Percentiles rank a stretch among this genome's conserved stretches.
phyloP scores from a whole-genome alignment of 2,329 filamentous ascomycete genomes.

The Xylaria arbuscula region DNA sequence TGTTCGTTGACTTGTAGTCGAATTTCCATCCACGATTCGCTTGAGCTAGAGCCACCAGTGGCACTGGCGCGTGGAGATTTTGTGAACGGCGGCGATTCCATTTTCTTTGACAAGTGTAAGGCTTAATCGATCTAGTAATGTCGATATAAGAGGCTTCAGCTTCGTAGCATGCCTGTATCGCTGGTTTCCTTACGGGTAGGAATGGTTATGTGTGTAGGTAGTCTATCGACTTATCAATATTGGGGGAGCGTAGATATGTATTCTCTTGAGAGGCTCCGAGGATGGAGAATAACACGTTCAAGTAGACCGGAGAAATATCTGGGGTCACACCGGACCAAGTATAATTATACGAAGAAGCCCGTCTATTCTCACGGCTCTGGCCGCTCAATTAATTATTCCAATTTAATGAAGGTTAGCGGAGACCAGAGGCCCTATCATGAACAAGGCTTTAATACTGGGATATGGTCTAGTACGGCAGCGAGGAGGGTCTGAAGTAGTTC shows the following conservation, averaged over 20 bases:
- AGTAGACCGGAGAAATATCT: slow-evolving; percentile 1
- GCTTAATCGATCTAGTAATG: neutral
- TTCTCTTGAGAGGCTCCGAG: neutral
- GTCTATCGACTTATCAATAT: slow-evolving; percentile 7
- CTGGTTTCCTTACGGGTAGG: slow-evolving; percentile 1
- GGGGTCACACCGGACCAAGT: neutral
- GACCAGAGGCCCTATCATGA: slow-evolving; percentile 9
- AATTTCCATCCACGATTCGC: slow-evolving; percentile 26
- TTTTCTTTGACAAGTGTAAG: slow-evolving; percentile 8
- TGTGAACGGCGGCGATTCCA: neutral
- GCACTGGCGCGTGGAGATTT: neutral
- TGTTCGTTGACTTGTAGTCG: slow-evolving; percentile 37
- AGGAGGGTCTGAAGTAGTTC: neutral
- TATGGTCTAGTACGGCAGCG: neutral
- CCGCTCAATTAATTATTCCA: slow-evolving; percentile 1
- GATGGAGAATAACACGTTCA: slow-evolving; percentile 2
- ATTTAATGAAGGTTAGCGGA: neutral
- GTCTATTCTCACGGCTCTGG: neutral
- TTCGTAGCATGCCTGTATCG: neutral
- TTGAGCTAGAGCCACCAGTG: neutral
- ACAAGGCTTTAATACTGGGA: neutral
- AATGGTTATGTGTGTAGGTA: neutral
- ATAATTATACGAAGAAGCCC: neutral
- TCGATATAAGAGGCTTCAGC: neutral
- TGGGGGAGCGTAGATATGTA: neutral